Percentiles rank a stretch among this genome's conserved stretches.
Conservation (phyloP, 2,329 filamentous ascomycete species). For the Ceratocystis albifundus region DNA sequence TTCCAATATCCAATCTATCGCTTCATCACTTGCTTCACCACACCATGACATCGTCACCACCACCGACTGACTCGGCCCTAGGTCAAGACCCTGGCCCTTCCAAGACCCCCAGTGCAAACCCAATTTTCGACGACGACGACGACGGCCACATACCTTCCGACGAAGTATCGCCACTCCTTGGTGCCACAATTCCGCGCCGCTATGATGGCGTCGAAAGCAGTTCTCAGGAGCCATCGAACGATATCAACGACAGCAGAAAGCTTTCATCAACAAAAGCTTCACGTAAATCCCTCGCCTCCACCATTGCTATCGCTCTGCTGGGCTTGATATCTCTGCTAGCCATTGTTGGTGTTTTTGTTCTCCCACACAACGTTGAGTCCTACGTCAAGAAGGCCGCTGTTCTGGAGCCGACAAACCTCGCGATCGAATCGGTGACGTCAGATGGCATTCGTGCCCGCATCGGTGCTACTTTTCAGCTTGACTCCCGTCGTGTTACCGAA, state of each 20-base stretch:
- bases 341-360: slow-evolving; percentile 67
- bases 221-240: slow-evolving; percentile 19
- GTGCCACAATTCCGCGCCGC: slow-evolving; percentile 30
- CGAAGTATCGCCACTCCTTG: slow-evolving; percentile 45
- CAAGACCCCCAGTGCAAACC: slow-evolving; percentile 4
- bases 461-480: slow-evolving; percentile 69
- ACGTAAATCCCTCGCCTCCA: slow-evolving; percentile 50
- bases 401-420: slow-evolving; percentile 71
- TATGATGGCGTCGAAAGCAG: slow-evolving; percentile 34
- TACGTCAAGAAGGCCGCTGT: slow-evolving; percentile 77
- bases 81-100: neutral
- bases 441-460: slow-evolving; percentile 69
- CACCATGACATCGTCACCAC: slow-evolving; percentile 4
- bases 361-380: slow-evolving; percentile 66
- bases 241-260: slow-evolving; percentile 23
- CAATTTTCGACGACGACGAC: slow-evolving; percentile 27
- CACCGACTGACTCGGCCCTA: neutral
- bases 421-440: slow-evolving; percentile 72
- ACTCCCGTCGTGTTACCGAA: slow-evolving; percentile 63
- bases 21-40: neutral
- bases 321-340: slow-evolving; percentile 53
- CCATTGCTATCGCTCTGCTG: slow-evolving; percentile 59
- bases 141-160: slow-evolving; percentile 26
- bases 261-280: slow-evolving; percentile 28
- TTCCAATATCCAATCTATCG: neutral